A percentile compares a stretch with the other conserved stretches of the same genome.
phyloP scores from a whole-genome alignment of 257 asterid genomes.

The Solanum bulbocastanum region DNA sequence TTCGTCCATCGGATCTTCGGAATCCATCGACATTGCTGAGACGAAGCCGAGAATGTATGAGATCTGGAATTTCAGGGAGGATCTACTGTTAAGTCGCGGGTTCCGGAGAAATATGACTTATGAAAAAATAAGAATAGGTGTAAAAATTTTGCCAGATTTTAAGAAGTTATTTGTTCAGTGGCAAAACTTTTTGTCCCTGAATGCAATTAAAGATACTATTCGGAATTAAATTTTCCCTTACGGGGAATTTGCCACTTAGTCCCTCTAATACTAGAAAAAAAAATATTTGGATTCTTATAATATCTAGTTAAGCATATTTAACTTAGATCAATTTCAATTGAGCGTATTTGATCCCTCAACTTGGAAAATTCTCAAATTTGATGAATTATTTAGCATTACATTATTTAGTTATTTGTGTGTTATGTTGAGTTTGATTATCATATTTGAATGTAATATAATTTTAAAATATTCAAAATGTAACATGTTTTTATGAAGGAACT shows the following conservation, averaged over 20 bases:
- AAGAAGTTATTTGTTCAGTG: not conserved
- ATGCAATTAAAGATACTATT: not conserved
- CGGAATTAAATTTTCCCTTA: not conserved
- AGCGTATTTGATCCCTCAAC: not conserved
- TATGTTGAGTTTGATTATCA: not conserved
- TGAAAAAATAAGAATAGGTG: not conserved
- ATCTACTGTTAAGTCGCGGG: not conserved
- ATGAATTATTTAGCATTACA: not conserved
- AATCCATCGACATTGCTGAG: conserved; percentile 36
- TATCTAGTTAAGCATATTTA: not conserved
- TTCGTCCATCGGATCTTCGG: conserved; percentile 37
- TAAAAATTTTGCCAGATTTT: not conserved
- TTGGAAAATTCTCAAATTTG: not conserved
- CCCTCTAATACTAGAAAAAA: not conserved
- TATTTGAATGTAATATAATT: not conserved
- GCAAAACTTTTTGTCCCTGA: not conserved
- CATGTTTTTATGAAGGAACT: not conserved
- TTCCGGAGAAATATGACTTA: not conserved
- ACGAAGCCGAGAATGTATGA: not conserved
- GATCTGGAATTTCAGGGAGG: not conserved
- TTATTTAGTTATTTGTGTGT: not conserved
- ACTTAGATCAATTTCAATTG: not conserved
- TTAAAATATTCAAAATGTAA: not conserved
- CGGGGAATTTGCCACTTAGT: not conserved
- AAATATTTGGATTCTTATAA: not conserved